Conservation (phyloP, 2,329 filamentous ascomycete genomes). For the Colletotrichum viniferum region DNA sequence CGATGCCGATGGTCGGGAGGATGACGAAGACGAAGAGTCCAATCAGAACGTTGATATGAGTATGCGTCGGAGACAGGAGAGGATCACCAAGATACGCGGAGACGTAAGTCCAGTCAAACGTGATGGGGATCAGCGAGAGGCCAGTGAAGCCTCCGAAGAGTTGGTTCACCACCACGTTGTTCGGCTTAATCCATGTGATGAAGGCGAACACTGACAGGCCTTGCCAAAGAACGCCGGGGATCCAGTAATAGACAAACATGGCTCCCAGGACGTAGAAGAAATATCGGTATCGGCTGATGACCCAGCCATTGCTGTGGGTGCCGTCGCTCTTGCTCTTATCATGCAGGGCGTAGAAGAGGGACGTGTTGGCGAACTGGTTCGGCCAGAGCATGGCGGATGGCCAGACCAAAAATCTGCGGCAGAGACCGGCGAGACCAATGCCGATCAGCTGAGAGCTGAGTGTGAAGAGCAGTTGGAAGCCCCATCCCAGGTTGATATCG, state of each 20-base stretch:
- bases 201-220: slow-evolving; percentile 58
- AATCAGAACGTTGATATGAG: slow-evolving; percentile 11
- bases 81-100: slow-evolving; percentile 43
- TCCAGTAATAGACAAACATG: slow-evolving; percentile 57
- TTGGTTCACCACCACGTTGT: slow-evolving; percentile 64
- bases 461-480: slow-evolving; percentile 60
- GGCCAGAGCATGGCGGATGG: slow-evolving; percentile 69
- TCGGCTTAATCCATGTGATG: slow-evolving; percentile 63
- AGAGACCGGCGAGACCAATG: slow-evolving; percentile 63
- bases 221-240: slow-evolving; percentile 55
- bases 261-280: slow-evolving; percentile 45
- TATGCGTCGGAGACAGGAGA: slow-evolving; percentile 22
- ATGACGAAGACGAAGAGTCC: slow-evolving; percentile 8
- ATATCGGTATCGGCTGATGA: slow-evolving; percentile 30
- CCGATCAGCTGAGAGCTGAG: slow-evolving; percentile 65
- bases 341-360: slow-evolving; percentile 50
- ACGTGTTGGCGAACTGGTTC: slow-evolving; percentile 49
- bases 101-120: slow-evolving; percentile 57
- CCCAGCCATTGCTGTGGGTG: slow-evolving; percentile 46
- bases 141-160: slow-evolving; percentile 64
- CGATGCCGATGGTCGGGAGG: slow-evolving; percentile 44
- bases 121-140: slow-evolving; percentile 64
- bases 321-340: slow-evolving; percentile 45
- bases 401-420: slow-evolving; percentile 60
- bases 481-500: slow-evolving; percentile 53